phyloP scores from a whole-genome alignment of 495 filamentous ascomycete species.

The Durotheca rogersii region DNA sequence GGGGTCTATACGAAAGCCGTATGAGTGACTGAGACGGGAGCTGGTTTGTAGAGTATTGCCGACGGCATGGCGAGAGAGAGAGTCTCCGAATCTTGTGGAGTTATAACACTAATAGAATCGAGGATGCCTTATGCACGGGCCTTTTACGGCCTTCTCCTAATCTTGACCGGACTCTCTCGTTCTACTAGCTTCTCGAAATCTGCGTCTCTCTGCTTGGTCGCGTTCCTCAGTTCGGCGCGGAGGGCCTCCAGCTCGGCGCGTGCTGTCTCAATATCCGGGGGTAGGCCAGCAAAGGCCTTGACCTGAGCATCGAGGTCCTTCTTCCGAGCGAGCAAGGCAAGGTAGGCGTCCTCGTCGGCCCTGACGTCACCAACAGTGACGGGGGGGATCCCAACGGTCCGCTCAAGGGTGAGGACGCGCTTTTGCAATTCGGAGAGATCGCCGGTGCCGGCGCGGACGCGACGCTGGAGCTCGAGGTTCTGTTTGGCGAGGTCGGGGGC shows the following conservation, averaged over 20 bases:
- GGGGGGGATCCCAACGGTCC: slow-evolving; percentile 19
- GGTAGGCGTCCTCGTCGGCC: slow-evolving; percentile 54
- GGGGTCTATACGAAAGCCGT: background rate
- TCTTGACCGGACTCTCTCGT: slow-evolving; percentile 51
- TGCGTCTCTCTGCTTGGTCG: slow-evolving; percentile 61
- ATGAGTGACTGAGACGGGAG: slow-evolving; percentile 2
- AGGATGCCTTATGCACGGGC: slow-evolving; percentile 3
- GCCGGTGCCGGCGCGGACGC: slow-evolving; percentile 57
- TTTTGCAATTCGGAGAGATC: slow-evolving; percentile 58
- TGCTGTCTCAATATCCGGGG: slow-evolving; percentile 66
- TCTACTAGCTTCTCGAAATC: slow-evolving; percentile 66
- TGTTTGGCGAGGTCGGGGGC: slow-evolving; percentile 54
- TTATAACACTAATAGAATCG: slow-evolving; percentile 25
- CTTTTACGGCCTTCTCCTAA: slow-evolving; percentile 17
- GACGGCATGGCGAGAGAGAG: slow-evolving; percentile 19
- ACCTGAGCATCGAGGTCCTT: slow-evolving; percentile 60
- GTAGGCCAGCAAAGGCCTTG: slow-evolving; percentile 64
- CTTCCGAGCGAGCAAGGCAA: slow-evolving; percentile 50
- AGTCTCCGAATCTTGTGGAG: slow-evolving; percentile 16
- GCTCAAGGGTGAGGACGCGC: slow-evolving; percentile 39
- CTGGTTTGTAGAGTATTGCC: slow-evolving; percentile 16
- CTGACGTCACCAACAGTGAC: slow-evolving; percentile 50
- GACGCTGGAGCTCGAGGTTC: slow-evolving; percentile 63
- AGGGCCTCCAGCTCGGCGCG: slow-evolving; percentile 63
- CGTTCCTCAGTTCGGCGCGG: slow-evolving; percentile 57